Conservation (phyloP, 1,284 basidiomycete species). For the Ustilago curta region DNA sequence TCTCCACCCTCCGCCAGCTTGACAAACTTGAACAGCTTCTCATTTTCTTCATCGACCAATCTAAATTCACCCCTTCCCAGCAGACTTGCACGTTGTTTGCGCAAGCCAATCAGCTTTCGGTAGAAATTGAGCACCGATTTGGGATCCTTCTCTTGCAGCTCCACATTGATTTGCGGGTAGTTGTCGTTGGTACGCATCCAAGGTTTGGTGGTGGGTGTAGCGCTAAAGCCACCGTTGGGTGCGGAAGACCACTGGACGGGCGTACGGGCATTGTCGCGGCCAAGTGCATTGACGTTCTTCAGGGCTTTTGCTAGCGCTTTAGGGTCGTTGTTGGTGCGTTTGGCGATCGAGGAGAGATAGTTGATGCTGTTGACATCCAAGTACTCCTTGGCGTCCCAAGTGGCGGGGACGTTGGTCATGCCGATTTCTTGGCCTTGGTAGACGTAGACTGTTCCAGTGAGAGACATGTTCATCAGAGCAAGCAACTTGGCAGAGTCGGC, state of each 20-base stretch:
- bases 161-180: slow-evolving; percentile 76
- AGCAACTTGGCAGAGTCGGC: slow-evolving; percentile 76
- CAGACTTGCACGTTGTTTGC: slow-evolving; percentile 75
- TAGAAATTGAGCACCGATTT: slow-evolving; percentile 76
- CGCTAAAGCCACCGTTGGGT: slow-evolving; percentile 77
- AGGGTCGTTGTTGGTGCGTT: slow-evolving; percentile 32
- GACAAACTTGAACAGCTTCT: slow-evolving; percentile 75
- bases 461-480: slow-evolving; percentile 75
- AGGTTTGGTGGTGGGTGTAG: slow-evolving; percentile 72
- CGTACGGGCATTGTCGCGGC: slow-evolving; percentile 78
- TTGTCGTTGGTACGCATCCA: slow-evolving; percentile 85
- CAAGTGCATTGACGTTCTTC: slow-evolving; percentile 75
- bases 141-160: slow-evolving; percentile 72
- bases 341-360: slow-evolving; percentile 42
- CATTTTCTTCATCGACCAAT: slow-evolving; percentile 72
- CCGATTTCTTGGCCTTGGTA: slow-evolving; percentile 78
- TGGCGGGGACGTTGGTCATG: slow-evolving; percentile 76
- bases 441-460: slow-evolving; percentile 78
- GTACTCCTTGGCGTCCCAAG: slow-evolving; percentile 77
- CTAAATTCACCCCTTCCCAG: slow-evolving; percentile 75
- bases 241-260: slow-evolving; percentile 78
- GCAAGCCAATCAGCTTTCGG: slow-evolving; percentile 73
- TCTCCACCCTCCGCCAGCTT: slow-evolving; percentile 70
- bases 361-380: slow-evolving; percentile 56
- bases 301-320: slow-evolving; percentile 70